Percentiles rank a stretch among this genome's conserved stretches.
phyloP scores from a whole-genome alignment of 305 asterid genomes.

The Fraxinus sp. region DNA sequence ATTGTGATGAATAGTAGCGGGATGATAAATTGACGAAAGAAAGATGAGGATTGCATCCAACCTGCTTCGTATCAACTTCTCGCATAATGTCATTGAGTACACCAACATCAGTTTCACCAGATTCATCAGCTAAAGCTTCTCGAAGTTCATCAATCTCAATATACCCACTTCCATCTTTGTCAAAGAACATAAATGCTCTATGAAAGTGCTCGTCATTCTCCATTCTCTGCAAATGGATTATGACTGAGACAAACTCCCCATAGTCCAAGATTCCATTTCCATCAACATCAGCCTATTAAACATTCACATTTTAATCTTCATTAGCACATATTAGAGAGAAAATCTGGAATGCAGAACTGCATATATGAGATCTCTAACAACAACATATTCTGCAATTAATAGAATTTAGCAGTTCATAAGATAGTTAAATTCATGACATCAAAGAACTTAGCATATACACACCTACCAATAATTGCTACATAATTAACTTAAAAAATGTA shows the following conservation, averaged over 20 bases:
- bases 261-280: conserved; percentile 41
- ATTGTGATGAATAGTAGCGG: not conserved
- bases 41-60: not conserved
- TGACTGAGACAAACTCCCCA: conserved; percentile 53
- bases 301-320: not conserved
- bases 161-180: conserved; percentile 48
- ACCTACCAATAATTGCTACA: not conserved
- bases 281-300: not conserved
- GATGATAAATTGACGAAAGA: not conserved
- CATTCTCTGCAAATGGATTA: conserved; percentile 28
- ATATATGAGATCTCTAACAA: not conserved
- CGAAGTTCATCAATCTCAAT: conserved; percentile 41
- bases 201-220: conserved; percentile 50
- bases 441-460: not conserved
- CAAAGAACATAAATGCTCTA: conserved; percentile 46
- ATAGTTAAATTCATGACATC: not conserved
- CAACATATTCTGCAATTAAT: not conserved
- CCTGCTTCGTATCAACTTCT: conserved; percentile 28
- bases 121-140: conserved; percentile 41
- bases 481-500: not conserved
- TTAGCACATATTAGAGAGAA: not conserved
- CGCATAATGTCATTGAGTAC: conserved; percentile 50
- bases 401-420: not conserved
- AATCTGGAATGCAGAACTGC: not conserved
- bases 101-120: conserved; percentile 40